Evolutionary conservation across 106 monocot genomes (phyloP).

Genomic region (Phalaenopsis equestris): DNA sequence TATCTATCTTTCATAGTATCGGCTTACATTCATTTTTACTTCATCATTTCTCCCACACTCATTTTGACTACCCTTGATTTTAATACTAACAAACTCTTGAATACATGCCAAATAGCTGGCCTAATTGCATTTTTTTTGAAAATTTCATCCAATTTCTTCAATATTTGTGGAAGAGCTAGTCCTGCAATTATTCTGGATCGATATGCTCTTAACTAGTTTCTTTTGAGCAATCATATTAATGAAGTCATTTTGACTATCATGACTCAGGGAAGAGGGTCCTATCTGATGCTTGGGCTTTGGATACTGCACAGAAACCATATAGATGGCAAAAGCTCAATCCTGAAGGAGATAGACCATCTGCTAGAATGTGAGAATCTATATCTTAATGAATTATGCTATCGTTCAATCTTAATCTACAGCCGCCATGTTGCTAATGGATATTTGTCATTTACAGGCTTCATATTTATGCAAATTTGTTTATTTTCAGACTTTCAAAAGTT

Average conservation of each 20-base stretch:
- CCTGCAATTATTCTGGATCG: neutral
- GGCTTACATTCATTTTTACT: too few species aligned
- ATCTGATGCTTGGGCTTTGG: constrained; percentile 93
- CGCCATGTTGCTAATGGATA: neutral
- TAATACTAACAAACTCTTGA: neutral
- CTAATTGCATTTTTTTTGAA: neutral
- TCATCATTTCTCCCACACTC: neutral
- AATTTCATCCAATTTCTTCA: neutral
- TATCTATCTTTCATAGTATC: too few species aligned
- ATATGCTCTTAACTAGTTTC: neutral
- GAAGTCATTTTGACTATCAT: constrained; percentile 5
- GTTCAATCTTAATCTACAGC: neutral
- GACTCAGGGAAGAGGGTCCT: constrained; percentile 75
- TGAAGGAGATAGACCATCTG: constrained; percentile 83
- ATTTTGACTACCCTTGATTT: neutral
- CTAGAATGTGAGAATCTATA: constrained; percentile 68
- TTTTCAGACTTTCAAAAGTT: neutral
- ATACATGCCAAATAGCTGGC: neutral
- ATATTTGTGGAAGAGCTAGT: neutral
- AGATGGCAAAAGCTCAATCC: constrained; percentile 98
- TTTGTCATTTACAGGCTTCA: neutral
- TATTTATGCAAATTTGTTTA: neutral
- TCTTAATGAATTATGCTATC: neutral
- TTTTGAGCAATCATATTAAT: neutral
- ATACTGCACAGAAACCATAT: constrained; percentile 97